Evolutionary conservation across 2,329 filamentous ascomycete species (phyloP), one percentile per base, ranked within the genome.

Genomic region (Aspergillus caelatus): DNA sequence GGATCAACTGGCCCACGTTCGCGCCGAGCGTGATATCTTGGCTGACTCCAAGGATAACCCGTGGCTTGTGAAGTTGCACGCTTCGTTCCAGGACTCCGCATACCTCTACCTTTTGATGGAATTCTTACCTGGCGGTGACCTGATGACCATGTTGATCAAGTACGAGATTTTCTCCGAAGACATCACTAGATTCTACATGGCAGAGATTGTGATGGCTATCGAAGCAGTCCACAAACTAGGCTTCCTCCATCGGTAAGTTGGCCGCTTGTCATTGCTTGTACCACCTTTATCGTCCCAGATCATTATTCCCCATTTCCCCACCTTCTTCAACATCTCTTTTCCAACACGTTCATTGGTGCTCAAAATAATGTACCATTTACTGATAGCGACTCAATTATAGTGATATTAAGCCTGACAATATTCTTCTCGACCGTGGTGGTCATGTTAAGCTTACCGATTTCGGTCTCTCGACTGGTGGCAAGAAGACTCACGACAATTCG

Each of bases 81-180:
- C 95, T 14, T 98, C 95, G 0, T 99, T 99, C 84, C 95, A 99
- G 80, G 95, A 99, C 77, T 86, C 87, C 53, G 94, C 95, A 69
- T 99, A 97, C 82, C 84, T 99, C 41, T 99, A 99, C 83, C 95
- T 99, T 90, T 85, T 99, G 65, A 99, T 99, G 95, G 95, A 99
- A 81, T 99, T 98, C 81, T 86, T 99, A 78, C 95, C 95, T 9
- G 95, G 95, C 79, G 95, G 95, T 79, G 95, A 99, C 82, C 80
- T 99, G 78, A 99, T 99, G 95, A 99, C 95, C 4, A 99, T 99
- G 95, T 85, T 99, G 71, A 99, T 99, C 83, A 99, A 98, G 85
- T 99, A 99, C 75, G 95, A 99, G 78, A 97, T 99, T 78, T 99
- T 99, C 79, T 96, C 93, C 0, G 94, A 98, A 78, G 95, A 99